Evolutionary conservation across 768 basidiomycete species (phyloP).

Genomic region (Paxillus rubicundulus): DNA sequence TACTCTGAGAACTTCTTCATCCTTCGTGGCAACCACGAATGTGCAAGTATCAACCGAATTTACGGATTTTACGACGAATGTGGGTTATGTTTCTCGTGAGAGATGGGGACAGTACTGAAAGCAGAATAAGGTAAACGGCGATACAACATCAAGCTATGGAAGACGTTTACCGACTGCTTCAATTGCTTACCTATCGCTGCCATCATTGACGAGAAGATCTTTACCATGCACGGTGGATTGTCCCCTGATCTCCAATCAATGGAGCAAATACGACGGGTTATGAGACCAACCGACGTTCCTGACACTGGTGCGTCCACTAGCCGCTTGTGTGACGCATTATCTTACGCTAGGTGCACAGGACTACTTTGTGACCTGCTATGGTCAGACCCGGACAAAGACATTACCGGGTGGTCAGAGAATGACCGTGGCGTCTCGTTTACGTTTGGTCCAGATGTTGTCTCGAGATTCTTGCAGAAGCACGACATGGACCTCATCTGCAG

Average conservation of each 20-base stretch:
- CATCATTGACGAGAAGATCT: conserved; percentile 99
- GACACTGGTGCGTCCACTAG: conserved; percentile 72
- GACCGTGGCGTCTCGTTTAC: conserved; percentile 99
- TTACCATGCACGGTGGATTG: conserved; percentile 98
- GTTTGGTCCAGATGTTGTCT: conserved; percentile 97
- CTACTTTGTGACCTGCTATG: conserved; percentile 94
- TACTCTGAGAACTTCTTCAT: conserved; percentile 99
- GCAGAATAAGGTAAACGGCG: conserved; percentile 84
- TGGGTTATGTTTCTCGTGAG: conserved; percentile 40
- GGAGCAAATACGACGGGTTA: conserved; percentile 99
- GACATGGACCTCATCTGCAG: conserved; percentile 99
- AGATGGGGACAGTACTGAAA: conserved; percentile 10
- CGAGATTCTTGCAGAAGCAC: conserved; percentile 97
- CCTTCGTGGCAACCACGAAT: conserved; percentile 97
- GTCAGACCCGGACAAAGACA: conserved; percentile 99
- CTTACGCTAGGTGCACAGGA: conserved; percentile 44
- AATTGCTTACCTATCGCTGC: conserved; percentile 99
- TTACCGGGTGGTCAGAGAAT: conserved; percentile 99
- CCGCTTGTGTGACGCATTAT: neutral
- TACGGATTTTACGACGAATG: conserved; percentile 99
- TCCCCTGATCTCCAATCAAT: conserved; percentile 98
- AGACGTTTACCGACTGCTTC: conserved; percentile 99
- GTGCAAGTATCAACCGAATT: conserved; percentile 98
- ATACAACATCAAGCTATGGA: conserved; percentile 99
- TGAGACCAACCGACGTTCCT: conserved; percentile 98